Evolutionary conservation across 2,329 filamentous ascomycete species (phyloP), one percentile per base, ranked within the genome.

Genomic region (Tricladium varicosporioides): DNA sequence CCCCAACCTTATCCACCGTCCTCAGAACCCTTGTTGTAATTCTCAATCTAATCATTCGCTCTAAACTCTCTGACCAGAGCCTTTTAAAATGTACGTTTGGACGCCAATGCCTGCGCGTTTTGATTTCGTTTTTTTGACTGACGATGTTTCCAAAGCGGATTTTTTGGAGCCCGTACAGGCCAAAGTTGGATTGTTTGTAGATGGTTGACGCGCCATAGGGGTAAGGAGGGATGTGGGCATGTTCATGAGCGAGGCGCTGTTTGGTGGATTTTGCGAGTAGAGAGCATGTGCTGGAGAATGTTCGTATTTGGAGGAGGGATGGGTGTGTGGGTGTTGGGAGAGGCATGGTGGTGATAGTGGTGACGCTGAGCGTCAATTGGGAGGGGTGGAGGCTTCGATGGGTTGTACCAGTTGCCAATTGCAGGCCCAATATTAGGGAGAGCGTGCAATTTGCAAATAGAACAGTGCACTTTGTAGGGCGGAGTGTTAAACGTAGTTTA

Each of bases 141-240:
- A 93, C 85, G 65, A 83, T 88, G 81, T 93, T 92, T 71, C 90
- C 90, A 73, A 88, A 91, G 51, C 85, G 88, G 70, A 92, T 88
- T 68, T 84, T 84, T 62, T 84, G 78, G 43, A 75, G 75, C 65
- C 87, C 90, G 75, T 89, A 91, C 8, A 92, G 84, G 47, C 88
- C 88, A 57, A 76, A 79, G 77, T 92, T 90, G 65, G 87, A 86
- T 74, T 94, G 90, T 76, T 93, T 92, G 80, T 89, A 94, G 63
- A 86, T 76, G 61, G 72, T 77, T 56, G 86, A 82, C 53, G 82
- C 80, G 49, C 89, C 89, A 74, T 89, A 87, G 0, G 90, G 90
- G 72, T 94, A 94, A 2, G 78, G 75, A 10, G 85, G 85, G 72
- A 75, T 56, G 70, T 51, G 59, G 27, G 54, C 65, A 51, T 71